Conservation (phyloP, 345 rosid genomes). For the Euphorbia peplus region DNA sequence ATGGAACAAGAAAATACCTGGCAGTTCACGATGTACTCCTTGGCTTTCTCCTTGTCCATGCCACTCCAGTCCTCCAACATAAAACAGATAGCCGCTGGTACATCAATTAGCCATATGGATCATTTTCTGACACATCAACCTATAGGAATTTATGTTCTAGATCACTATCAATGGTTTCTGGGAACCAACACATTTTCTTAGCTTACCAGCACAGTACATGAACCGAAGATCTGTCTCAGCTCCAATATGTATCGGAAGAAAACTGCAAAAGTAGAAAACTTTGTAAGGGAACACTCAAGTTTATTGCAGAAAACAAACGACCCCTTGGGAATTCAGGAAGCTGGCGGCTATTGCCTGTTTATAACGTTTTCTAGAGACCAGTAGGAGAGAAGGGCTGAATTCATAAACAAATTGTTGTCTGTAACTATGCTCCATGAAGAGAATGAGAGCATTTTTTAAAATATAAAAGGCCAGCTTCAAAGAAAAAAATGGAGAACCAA, state of each 20-base stretch:
- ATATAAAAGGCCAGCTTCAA: not conserved
- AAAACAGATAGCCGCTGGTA: conserved; percentile 77
- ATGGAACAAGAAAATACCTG: conserved; percentile 43
- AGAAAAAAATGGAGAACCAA: not conserved
- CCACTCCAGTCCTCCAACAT: conserved; percentile 87
- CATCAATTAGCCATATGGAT: conserved; percentile 28
- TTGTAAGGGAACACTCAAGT: not conserved
- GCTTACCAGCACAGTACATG: conserved; percentile 89
- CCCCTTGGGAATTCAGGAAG: too few relatives aligned
- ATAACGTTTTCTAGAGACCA: not conserved
- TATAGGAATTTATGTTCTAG: conserved; percentile 17
- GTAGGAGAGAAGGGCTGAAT: not conserved
- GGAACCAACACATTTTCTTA: conserved; percentile 15
- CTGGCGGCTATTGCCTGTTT: not conserved
- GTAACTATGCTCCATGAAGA: too few relatives aligned
- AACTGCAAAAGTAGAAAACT: conserved; percentile 41
- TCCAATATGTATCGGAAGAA: conserved; percentile 78
- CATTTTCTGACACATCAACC: too few relatives aligned
- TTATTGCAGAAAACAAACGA: not conserved
- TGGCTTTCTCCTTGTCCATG: conserved; percentile 76
- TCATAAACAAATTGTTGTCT: conserved; percentile 5
- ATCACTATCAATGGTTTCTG: conserved; percentile 1
- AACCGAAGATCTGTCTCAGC: conserved; percentile 90
- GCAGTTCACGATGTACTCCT: conserved; percentile 69
- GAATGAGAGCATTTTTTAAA: not conserved